phyloP scores from a whole-genome alignment of 2,329 filamentous ascomycete species.

The Hypoxylon sp. region DNA sequence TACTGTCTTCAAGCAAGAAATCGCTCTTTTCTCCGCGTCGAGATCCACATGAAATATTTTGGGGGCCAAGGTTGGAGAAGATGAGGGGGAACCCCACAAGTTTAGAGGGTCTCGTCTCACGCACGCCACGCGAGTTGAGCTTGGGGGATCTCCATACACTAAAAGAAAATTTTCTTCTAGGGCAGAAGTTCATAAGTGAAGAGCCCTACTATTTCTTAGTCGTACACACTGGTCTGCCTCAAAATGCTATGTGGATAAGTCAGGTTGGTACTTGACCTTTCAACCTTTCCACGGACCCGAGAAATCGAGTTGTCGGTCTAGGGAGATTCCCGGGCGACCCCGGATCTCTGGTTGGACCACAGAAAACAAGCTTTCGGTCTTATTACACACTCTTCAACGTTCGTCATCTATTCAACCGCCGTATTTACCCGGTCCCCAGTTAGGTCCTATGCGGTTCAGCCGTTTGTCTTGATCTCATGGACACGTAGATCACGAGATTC shows the following conservation, averaged over 20 bases:
- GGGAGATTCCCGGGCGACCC: too few species aligned
- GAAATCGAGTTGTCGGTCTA: constrained; percentile 2
- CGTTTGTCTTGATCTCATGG: background rate
- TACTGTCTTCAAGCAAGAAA: background rate
- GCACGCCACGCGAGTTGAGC: background rate
- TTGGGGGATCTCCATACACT: background rate
- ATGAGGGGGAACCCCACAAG: constrained; percentile 12
- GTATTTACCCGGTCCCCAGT: constrained; percentile 7
- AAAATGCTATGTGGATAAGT: constrained; percentile 1
- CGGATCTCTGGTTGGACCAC: constrained; percentile 12
- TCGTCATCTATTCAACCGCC: constrained; percentile 16
- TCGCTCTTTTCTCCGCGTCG: constrained; percentile 16
- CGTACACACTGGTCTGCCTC: constrained; percentile 6
- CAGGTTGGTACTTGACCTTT: too few species aligned
- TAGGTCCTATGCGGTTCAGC: constrained; percentile 5
- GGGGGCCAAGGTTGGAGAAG: constrained; percentile 25
- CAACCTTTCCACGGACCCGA: too few species aligned
- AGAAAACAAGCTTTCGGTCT: constrained; percentile 9
- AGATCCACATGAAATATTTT: constrained; percentile 11
- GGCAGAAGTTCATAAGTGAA: too few species aligned
- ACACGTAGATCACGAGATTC: background rate
- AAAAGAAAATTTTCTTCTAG: too few species aligned
- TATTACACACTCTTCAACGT: constrained; percentile 12
- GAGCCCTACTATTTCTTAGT: background rate
- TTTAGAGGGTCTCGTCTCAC: background rate